These are phyloP conservation scores for Cryphonectria parasitica DNA, from an alignment of 2,329 filamentous ascomycete species.

Conservation along the genomic window DNA sequence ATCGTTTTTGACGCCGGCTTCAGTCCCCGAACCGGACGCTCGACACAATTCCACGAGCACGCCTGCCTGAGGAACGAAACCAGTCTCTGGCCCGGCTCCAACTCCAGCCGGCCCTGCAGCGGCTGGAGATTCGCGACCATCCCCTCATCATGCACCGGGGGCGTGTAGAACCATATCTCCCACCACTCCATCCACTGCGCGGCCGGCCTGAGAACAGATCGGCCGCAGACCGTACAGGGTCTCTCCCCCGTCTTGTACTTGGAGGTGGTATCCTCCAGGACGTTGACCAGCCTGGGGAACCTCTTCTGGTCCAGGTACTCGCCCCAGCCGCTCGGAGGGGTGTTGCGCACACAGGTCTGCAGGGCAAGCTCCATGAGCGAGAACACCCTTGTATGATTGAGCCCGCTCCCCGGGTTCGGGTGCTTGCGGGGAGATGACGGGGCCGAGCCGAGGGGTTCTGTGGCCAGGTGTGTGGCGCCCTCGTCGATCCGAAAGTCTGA, in stretches of 20 bases:
- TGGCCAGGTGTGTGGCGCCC: conserved; percentile 22
- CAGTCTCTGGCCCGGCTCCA: conserved; percentile 40
- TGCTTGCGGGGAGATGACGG: conserved; percentile 2
- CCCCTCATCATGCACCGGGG: neutral
- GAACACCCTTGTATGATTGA: conserved; percentile 41
- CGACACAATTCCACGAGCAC: conserved; percentile 56
- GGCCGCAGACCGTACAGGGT: conserved; percentile 56
- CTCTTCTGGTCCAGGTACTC: conserved; percentile 47
- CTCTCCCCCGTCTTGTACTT: conserved; percentile 54
- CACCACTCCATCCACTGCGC: conserved; percentile 69
- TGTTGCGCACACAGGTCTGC: conserved; percentile 49
- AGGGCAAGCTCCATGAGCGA: conserved; percentile 58
- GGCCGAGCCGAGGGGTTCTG: conserved; percentile 24
- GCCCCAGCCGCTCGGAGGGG: conserved; percentile 47
- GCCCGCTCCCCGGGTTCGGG: neutral
- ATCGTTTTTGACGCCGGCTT: neutral
- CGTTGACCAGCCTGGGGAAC: conserved; percentile 44
- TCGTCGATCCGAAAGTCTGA: conserved; percentile 33
- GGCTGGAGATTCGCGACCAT: neutral
- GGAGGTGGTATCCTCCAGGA: conserved; percentile 45
- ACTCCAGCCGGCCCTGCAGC: conserved; percentile 33
- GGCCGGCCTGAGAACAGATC: conserved; percentile 53
- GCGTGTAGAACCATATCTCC: conserved; percentile 39
- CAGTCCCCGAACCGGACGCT: conserved; percentile 34
- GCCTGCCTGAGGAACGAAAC: conserved; percentile 53